A percentile compares a stretch with the other conserved stretches of the same genome.
phyloP scores from a whole-genome alignment of 2,329 filamentous ascomycete genomes.

The Pseudocercospora musae region DNA sequence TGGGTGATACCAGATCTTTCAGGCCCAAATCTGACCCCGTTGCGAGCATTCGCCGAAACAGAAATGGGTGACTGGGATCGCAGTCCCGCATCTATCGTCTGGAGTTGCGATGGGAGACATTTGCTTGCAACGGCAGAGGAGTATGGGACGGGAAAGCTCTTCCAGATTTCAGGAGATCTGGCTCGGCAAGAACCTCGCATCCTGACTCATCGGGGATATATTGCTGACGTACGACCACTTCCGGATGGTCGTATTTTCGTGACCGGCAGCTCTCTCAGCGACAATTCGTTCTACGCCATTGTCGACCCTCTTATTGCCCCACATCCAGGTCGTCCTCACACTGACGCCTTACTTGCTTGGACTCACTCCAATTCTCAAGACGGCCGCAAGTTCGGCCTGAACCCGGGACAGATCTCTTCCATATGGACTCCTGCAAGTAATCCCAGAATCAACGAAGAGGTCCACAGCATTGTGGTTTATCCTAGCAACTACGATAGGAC shows the following conservation, averaged over 20 bases:
- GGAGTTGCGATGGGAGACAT: constrained; percentile 54
- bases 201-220: constrained; percentile 54
- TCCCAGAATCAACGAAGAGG: constrained; percentile 48
- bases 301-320: constrained; percentile 51
- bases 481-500: constrained; percentile 29
- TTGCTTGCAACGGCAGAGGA: constrained; percentile 75
- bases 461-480: constrained; percentile 55
- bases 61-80: constrained; percentile 47
- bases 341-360: constrained; percentile 27
- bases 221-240: constrained; percentile 54
- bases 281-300: constrained; percentile 68
- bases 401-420: constrained; percentile 60
- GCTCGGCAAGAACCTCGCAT: constrained; percentile 39
- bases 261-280: constrained; percentile 65
- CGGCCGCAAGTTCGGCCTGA: constrained; percentile 63
- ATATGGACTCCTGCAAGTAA: constrained; percentile 67
- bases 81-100: constrained; percentile 51
- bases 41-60: constrained; percentile 9
- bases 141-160: constrained; percentile 60
- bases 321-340: constrained; percentile 20
- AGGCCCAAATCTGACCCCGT: not conserved
- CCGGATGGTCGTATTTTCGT: constrained; percentile 57
- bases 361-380: constrained; percentile 58
- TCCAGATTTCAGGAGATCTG: constrained; percentile 31
- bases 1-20: constrained; percentile 61